Evolutionary conservation across 106 monocot species (phyloP).

Genomic region (Apostasia ramifera): DNA sequence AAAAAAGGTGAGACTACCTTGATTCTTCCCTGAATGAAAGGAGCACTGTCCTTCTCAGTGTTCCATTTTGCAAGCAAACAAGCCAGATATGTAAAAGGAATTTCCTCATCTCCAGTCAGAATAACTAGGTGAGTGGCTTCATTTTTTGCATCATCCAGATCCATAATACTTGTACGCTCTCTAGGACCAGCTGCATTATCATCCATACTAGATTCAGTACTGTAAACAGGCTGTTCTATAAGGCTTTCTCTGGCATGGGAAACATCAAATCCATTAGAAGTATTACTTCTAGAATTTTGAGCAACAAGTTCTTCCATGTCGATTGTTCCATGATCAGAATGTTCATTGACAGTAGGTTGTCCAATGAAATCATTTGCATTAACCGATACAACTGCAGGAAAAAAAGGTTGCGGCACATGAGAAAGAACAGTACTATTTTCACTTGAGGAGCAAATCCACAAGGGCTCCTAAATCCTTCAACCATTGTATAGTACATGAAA

Average conservation of each 20-base stretch:
- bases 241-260: constrained; percentile 3
- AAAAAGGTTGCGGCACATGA: not conserved
- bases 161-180: constrained; percentile 5
- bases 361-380: not conserved
- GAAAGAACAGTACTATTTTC: too few species aligned
- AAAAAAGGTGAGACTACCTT: constrained; percentile 38
- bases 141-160: constrained; percentile 16
- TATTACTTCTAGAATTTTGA: not conserved
- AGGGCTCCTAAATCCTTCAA: too few species aligned
- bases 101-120: constrained; percentile 45
- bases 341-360: constrained; percentile 2
- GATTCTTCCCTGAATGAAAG: constrained; percentile 60
- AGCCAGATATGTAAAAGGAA: constrained; percentile 81
- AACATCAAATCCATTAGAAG: constrained; percentile 12
- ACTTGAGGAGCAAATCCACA: too few species aligned
- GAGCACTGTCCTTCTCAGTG: constrained; percentile 18
- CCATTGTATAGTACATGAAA: too few species aligned
- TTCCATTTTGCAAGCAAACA: constrained; percentile 59
- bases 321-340: constrained; percentile 12
- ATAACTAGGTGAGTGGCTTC: constrained; percentile 29
- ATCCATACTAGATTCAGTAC: constrained; percentile 8
- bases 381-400: not conserved
- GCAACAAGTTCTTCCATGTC: constrained; percentile 6
- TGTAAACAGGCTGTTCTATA: constrained; percentile 15
- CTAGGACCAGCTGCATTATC: constrained; percentile 6